Base-by-base conservation (phyloP, 106 monocot genomes). In the Cymbidium sinense region DNA sequence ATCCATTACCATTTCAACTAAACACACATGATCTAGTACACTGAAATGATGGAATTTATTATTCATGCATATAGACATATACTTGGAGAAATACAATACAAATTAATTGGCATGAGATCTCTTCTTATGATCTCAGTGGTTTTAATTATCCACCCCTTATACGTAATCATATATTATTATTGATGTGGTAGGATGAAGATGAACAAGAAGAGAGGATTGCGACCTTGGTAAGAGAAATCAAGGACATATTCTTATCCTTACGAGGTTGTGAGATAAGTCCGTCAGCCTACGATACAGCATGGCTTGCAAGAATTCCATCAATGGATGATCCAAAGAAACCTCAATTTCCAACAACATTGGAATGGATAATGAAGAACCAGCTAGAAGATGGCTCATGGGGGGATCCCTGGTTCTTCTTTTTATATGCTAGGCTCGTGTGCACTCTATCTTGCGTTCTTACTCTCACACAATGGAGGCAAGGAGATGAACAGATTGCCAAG, bases 301-400 rank as follows among this genome's bases (percentile, higher is more conserved):
- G 73, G 73, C 10, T 74, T 74, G 73, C 73, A 39, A 36, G 73
- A 36, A 74, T 74, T 36, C 73, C 73, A 34, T 74, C 73, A 1
- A 1, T 25, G 20, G 25, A 74, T 74, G 61, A 62, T 25, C 61
- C 61, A 10, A 62, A 10, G 1, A 62, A 62, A 62, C 21, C 61
- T 11, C 61, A 62, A 1, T 62, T 62, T 62, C 61, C 61, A 62
- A 23, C 23, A 2, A 62, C 61, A 23, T 6, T 62, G 7, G n/a
- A 62, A 25, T 62, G 61, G 61, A 25, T 27, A 1, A 0, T 25
- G 1, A 27, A 9, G 25, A 62, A 62, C 27, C 61, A 62, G 12
- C 25, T 27, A 27, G 12, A 62, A 23, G 25, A 62, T 62, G 61
- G 61, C 61, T 62, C 61, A 62, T 62, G 61, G 61, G n/a, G n/a